Percentiles rank a stretch among this genome's conserved stretches.
These are phyloP conservation scores for Gonapodya sp. DNA, from an alignment of 192 early-diverging fungal species.

Conservation along the genomic window DNA sequence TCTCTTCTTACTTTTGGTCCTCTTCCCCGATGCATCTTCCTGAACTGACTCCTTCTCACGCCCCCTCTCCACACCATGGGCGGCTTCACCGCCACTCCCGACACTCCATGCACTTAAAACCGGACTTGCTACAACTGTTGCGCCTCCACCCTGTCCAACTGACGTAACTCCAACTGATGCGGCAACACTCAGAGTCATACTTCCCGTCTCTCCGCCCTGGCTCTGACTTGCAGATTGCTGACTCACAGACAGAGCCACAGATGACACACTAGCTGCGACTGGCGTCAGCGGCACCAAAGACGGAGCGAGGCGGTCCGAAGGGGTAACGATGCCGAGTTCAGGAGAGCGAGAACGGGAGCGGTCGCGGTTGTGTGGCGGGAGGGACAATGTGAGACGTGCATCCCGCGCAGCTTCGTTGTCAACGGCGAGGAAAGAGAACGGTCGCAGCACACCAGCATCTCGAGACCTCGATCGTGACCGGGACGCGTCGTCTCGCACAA, in stretches of 20 bases:
- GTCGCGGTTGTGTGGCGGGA: too few relatives aligned
- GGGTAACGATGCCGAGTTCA: too few relatives aligned
- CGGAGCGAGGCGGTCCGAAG: background rate
- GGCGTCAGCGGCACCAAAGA: background rate
- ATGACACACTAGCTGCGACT: background rate
- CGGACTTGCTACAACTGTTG: background rate
- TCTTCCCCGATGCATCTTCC: background rate
- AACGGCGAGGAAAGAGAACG: too few relatives aligned
- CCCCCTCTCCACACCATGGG: background rate
- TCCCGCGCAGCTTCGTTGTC: too few relatives aligned
- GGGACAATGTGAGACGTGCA: too few relatives aligned
- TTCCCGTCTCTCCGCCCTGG: background rate
- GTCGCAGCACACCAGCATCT: too few relatives aligned
- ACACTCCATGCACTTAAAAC: background rate
- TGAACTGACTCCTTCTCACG: background rate
- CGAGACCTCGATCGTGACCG: too few relatives aligned
- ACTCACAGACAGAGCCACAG: background rate
- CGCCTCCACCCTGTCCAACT: background rate
- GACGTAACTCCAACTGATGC: background rate
- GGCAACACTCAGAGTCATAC: background rate
- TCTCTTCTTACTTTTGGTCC: background rate
- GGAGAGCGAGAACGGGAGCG: too few relatives aligned
- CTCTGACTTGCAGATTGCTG: background rate
- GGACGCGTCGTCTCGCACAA: too few relatives aligned
- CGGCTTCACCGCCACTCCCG: background rate